phyloP scores from a whole-genome alignment of 2,329 filamentous ascomycete species.

The Ceratocystis harringtonii region DNA sequence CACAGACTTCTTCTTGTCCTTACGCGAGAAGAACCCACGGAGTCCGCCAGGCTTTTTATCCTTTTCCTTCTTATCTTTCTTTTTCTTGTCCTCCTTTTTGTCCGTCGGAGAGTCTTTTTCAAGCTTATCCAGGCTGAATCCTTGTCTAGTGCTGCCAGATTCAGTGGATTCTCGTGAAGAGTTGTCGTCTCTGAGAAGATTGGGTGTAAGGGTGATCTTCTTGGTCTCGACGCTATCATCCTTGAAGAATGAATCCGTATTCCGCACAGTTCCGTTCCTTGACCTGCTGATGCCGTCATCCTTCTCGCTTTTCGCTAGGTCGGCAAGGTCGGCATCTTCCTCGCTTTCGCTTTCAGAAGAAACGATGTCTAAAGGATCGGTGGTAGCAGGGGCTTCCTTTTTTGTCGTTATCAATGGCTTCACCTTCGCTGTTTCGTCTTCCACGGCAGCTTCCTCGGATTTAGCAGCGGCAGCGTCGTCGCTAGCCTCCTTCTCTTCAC shows the following conservation, averaged over 20 bases:
- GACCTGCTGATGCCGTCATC: slow-evolving; percentile 44
- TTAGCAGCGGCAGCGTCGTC: slow-evolving; percentile 5
- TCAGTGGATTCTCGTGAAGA: slow-evolving; percentile 38
- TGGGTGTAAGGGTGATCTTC: slow-evolving; percentile 93
- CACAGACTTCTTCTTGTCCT: slow-evolving; percentile 41
- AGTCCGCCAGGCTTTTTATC: slow-evolving; percentile 43
- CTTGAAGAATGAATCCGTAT: slow-evolving; percentile 94
- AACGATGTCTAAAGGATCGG: background rate
- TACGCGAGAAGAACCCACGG: slow-evolving; percentile 47
- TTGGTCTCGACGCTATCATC: slow-evolving; percentile 90
- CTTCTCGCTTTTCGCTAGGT: background rate
- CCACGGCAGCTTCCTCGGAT: slow-evolving; percentile 21
- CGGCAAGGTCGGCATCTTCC: slow-evolving; percentile 1
- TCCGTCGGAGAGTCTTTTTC: slow-evolving; percentile 43
- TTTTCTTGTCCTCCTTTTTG: slow-evolving; percentile 56
- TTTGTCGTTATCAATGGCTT: slow-evolving; percentile 30
- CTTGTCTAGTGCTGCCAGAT: slow-evolving; percentile 37
- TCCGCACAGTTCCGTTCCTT: slow-evolving; percentile 72
- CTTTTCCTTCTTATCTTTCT: slow-evolving; percentile 59
- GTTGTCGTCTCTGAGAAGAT: slow-evolving; percentile 71
- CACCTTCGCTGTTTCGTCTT: slow-evolving; percentile 40
- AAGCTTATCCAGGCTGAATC: slow-evolving; percentile 58
- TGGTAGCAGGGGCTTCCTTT: slow-evolving; percentile 27
- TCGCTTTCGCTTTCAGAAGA: slow-evolving; percentile 1
- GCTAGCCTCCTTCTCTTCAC: slow-evolving; percentile 19